A percentile compares a stretch with the other conserved stretches of the same genome.
Evolutionary conservation across 306 rosid genomes (phyloP).

Genomic region (Inga oerstediana): DNA sequence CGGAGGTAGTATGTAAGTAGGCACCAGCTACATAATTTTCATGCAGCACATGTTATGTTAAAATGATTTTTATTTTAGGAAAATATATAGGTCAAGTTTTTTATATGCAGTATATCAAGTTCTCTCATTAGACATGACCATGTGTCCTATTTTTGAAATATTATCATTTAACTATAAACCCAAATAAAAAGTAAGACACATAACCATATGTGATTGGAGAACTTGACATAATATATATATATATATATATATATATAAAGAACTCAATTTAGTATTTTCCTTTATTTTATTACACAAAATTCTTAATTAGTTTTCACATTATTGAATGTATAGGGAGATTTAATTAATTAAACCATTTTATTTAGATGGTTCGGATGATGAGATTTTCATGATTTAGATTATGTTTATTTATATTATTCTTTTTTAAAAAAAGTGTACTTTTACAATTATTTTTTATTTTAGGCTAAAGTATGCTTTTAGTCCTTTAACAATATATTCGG

Average conservation of each 20-base stretch:
- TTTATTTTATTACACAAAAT: neutral
- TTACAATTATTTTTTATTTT: neutral
- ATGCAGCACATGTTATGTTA: neutral
- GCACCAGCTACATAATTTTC: constrained; percentile 24
- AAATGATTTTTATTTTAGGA: neutral
- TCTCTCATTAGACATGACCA: too few relatives aligned
- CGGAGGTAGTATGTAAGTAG: neutral
- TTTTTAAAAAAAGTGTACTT: neutral
- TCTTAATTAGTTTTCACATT: neutral
- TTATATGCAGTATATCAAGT: too few relatives aligned
- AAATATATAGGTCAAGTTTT: too few relatives aligned
- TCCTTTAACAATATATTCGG: too few relatives aligned
- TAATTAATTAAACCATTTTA: neutral
- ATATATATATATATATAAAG: too few relatives aligned
- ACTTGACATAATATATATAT: too few relatives aligned
- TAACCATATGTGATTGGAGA: too few relatives aligned
- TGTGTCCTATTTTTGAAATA: too few relatives aligned
- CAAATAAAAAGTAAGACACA: too few relatives aligned
- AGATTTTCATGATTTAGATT: neutral
- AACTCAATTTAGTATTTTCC: too few relatives aligned
- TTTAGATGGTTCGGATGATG: neutral
- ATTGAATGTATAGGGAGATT: neutral
- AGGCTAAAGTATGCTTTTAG: too few relatives aligned
- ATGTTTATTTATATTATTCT: neutral
- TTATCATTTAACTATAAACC: too few relatives aligned